Base-by-base conservation (phyloP, 176 grass and related monocot species). In the Phragmites australis region DNA sequence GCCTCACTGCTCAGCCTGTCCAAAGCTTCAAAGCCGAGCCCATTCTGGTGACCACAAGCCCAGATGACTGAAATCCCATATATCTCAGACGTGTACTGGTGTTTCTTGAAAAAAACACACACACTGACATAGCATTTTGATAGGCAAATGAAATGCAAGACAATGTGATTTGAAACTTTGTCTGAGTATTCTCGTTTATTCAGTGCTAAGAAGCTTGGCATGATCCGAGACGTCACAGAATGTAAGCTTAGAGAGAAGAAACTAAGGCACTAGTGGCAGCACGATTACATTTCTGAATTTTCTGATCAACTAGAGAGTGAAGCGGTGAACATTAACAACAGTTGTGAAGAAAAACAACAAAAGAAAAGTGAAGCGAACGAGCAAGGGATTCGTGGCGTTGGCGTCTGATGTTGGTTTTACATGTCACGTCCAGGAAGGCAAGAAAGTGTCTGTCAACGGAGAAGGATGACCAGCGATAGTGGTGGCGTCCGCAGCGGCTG, bases 261-360 rank as follows among this genome's bases (percentile, higher is more conserved):
- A 67, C 65, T 15, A 66, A 11, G 60, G 6, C 34, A 56, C 13
- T 18, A 55, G 45, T 0, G 17, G 13, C 14, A 39, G 17, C 31
- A 53, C 4, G 48, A 78, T 80, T 80, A 80, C 67, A 86, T 70
- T 84, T 69, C 18, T 78, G 46, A 64, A 19, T 37, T 46, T 46
- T 65, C 16, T 22, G 68, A 72, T 78, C 16, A 71, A 56, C 61
- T 18, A 6, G 49, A 16, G 60, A 63, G 14, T 1, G 16, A 45
- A 9, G 44, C 57, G 54, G 6, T 31, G 49, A 81, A 75, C 43
- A 62, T 75, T 76, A 57, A 37, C 34, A 80, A 80, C 51, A 17
- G 51, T 88, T 53, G 75, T 22, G 55, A 65, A 83, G 10, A 22
- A 31, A 29, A 31, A 29, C 10, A 16, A 52, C 32, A 2, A 39